These are phyloP conservation scores for Cinchona pubescens DNA, from an alignment of 257 asterid genomes.

Conservation along the genomic window DNA sequence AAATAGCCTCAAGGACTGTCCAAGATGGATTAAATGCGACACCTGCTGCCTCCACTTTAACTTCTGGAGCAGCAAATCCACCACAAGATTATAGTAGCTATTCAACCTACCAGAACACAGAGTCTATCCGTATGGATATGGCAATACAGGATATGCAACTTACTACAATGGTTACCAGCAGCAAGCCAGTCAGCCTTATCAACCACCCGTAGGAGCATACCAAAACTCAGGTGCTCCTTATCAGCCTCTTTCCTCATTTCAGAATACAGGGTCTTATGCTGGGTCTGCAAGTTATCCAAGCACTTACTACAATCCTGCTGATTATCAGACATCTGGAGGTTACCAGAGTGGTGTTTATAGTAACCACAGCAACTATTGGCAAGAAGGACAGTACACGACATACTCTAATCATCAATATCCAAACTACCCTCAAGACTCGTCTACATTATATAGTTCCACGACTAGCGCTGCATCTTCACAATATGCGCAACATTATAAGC, in stretches of 20 bases:
- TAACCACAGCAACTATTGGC: slow-evolving; percentile 76
- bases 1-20: slow-evolving; percentile 39
- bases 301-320: slow-evolving; percentile 99
- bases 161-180: slow-evolving; percentile 65
- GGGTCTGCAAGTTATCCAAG: slow-evolving; percentile 99
- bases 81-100: slow-evolving; percentile 67
- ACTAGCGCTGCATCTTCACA: slow-evolving; percentile 55
- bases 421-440: slow-evolving; percentile 64
- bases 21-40: slow-evolving; percentile 56
- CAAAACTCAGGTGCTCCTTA: slow-evolving; percentile 99
- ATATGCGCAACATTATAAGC: slow-evolving; percentile 74
- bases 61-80: slow-evolving; percentile 61
- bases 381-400: slow-evolving; percentile 70
- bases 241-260: slow-evolving; percentile 99
- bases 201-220: slow-evolving; percentile 74
- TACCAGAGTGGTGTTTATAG: slow-evolving; percentile 69
- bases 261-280: slow-evolving; percentile 98
- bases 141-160: slow-evolving; percentile 59
- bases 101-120: slow-evolving; percentile 59
- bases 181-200: slow-evolving; percentile 64
- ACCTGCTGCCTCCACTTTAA: slow-evolving; percentile 53
- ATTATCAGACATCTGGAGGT: slow-evolving; percentile 99
- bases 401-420: slow-evolving; percentile 74
- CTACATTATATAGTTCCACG: slow-evolving; percentile 67
- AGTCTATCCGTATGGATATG: slow-evolving; percentile 78